Percentiles rank a stretch among this genome's conserved stretches.
phyloP scores from a whole-genome alignment of 306 rosid species.

The Quercus glauca region DNA sequence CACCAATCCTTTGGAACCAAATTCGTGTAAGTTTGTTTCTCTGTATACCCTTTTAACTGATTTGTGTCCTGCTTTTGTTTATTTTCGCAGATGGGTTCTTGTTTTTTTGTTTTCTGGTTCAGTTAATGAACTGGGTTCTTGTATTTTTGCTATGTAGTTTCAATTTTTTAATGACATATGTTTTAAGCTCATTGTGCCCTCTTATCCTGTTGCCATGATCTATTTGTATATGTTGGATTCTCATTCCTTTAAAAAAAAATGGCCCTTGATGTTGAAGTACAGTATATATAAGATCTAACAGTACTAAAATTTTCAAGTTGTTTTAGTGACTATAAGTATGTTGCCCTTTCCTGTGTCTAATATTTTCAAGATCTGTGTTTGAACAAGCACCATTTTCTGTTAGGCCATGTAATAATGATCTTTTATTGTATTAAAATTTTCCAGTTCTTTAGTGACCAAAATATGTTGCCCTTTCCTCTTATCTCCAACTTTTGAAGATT shows the following conservation, averaged over 20 bases:
- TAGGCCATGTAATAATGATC: not conserved
- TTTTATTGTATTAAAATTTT: not conserved
- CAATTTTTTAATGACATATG: not conserved
- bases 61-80: not conserved
- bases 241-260: not conserved
- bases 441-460: not conserved
- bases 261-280: too few relatives aligned
- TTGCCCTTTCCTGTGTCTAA: not conserved
- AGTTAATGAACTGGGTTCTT: not conserved
- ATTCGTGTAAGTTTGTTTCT: slow-evolving; percentile 38
- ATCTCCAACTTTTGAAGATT: not conserved
- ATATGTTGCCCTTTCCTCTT: too few relatives aligned
- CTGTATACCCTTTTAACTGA: not conserved
- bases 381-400: not conserved
- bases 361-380: not conserved
- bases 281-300: not conserved
- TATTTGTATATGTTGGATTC: too few relatives aligned
- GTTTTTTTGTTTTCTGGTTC: not conserved
- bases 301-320: not conserved
- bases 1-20: slow-evolving; percentile 52
- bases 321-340: not conserved
- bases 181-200: not conserved
- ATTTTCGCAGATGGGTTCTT: not conserved
- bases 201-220: not conserved
- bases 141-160: not conserved